Evolutionary conservation across 2,329 filamentous ascomycete genomes (phyloP), one percentile per base, ranked within the genome.

Genomic region (Rasamsonia emersonii): DNA sequence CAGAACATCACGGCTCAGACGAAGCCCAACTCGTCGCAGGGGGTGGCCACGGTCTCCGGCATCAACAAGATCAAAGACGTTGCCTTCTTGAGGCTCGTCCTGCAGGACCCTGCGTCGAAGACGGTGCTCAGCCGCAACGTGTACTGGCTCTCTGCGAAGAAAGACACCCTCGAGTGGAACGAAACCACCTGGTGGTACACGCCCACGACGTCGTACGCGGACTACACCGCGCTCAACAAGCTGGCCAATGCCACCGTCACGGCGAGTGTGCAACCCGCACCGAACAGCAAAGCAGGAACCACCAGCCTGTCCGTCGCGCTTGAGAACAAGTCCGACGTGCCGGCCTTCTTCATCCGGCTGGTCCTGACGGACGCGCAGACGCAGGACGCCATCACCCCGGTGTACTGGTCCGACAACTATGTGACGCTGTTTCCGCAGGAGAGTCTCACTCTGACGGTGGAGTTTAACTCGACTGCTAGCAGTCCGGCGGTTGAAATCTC

Each of bases 391-490:
- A 58, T 76, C 0, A 40, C 64, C 4, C 71, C 73, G 0, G 62
- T 74, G 1, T 56, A 59, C 13, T 79, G 75, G 74, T 68, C 67
- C 1, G 75, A 79, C 39, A 79, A 79, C 38, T 79, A 79, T 38
- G 56, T 79, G 9, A 77, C 74, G 2, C 50, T 79, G 7, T 77
- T 69, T 62, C 73, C 75, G 0, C 51, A 56, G 1, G 75, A 79
- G 56, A 66, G 54, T 32, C 26, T 75, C 4, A 53, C 48, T 6
- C 13, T 72, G 30, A 43, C 45, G 1, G 59, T 67, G 20, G 29
- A 37, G 18, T 47, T 51, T 24, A 20, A 37, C 4, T 38, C 38
- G 2, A 33, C 41, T 11, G 5, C 44, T 4, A 24, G 27, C 9
- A 3, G 32, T 4, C 39, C 39, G 8, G 16, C 18, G 5, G 13